Conservation (phyloP, 441 rosid genomes). For the Hura crepitans region DNA sequence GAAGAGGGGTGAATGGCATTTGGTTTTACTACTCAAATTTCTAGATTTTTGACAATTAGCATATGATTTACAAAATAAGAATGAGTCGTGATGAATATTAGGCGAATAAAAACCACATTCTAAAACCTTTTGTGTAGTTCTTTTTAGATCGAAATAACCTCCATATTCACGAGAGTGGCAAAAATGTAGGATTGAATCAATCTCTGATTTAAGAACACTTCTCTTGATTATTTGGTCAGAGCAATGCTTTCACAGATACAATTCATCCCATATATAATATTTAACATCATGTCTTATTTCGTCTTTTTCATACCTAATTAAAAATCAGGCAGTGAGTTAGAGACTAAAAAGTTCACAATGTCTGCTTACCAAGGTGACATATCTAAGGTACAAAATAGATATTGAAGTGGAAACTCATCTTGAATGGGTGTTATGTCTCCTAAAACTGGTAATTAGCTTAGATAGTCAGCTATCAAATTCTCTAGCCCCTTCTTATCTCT, state of each 20-base stretch:
- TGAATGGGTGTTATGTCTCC: no score
- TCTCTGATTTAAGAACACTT: neutral
- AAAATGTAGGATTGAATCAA: neutral
- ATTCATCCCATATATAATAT: neutral
- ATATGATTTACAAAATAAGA: neutral
- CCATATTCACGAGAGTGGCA: neutral
- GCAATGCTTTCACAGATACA: neutral
- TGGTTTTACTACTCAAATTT: neutral
- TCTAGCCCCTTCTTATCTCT: neutral
- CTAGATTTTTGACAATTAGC: neutral
- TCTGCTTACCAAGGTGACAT: neutral
- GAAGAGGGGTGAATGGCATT: neutral
- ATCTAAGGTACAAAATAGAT: no score
- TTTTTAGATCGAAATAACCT: no score
- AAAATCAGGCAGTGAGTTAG: neutral
- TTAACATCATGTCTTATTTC: neutral
- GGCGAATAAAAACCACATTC: neutral
- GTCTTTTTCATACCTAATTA: neutral
- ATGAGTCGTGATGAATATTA: neutral
- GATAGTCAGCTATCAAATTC: neutral
- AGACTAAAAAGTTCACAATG: neutral
- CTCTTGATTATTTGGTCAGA: neutral
- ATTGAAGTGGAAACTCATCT: no score
- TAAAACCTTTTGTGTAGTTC: neutral
- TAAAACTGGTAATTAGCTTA: no score